Evolutionary conservation across 2,329 filamentous ascomycete genomes (phyloP).

Genomic region (Eutypa lata): DNA sequence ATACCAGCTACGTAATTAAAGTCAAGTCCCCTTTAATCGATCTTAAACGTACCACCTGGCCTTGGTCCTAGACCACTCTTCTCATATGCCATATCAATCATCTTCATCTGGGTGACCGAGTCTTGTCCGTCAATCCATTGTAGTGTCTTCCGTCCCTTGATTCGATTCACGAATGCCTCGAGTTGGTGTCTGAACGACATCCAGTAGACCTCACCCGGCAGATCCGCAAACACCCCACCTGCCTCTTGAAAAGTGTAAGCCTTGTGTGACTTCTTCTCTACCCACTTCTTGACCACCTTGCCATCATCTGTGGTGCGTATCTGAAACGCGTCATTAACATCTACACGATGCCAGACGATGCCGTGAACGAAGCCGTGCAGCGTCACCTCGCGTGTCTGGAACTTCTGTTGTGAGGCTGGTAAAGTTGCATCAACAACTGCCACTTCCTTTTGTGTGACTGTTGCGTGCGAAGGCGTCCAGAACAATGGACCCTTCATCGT

Average conservation of each 20-base stretch:
- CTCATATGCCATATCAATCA: slow-evolving; percentile 44
- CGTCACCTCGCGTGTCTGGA: slow-evolving; percentile 24
- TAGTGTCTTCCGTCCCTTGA: slow-evolving; percentile 35
- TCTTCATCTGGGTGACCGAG: slow-evolving; percentile 41
- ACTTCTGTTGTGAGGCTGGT: slow-evolving; percentile 18
- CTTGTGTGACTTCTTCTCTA: slow-evolving; percentile 24
- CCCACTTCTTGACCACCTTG: slow-evolving; percentile 20
- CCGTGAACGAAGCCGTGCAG: slow-evolving; percentile 25
- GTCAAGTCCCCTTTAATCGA: no score
- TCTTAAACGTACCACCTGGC: no score
- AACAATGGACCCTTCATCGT: slow-evolving; percentile 21
- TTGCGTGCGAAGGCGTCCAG: slow-evolving; percentile 15
- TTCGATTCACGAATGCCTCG: slow-evolving; percentile 45
- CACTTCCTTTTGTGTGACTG: slow-evolving; percentile 18
- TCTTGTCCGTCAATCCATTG: slow-evolving; percentile 40
- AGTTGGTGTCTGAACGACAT: slow-evolving; percentile 43
- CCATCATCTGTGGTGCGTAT: slow-evolving; percentile 22
- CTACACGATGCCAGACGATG: slow-evolving; percentile 31
- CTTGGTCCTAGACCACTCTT: slow-evolving; percentile 33
- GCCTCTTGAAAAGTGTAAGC: slow-evolving; percentile 33
- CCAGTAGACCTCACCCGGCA: slow-evolving; percentile 36
- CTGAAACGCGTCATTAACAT: slow-evolving; percentile 32
- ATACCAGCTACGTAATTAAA: no score
- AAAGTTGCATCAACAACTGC: slow-evolving; percentile 17
- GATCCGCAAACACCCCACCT: slow-evolving; percentile 17